Base-by-base conservation (phyloP, 2,329 filamentous ascomycete genomes). In the Aspergillus cejpii region DNA sequence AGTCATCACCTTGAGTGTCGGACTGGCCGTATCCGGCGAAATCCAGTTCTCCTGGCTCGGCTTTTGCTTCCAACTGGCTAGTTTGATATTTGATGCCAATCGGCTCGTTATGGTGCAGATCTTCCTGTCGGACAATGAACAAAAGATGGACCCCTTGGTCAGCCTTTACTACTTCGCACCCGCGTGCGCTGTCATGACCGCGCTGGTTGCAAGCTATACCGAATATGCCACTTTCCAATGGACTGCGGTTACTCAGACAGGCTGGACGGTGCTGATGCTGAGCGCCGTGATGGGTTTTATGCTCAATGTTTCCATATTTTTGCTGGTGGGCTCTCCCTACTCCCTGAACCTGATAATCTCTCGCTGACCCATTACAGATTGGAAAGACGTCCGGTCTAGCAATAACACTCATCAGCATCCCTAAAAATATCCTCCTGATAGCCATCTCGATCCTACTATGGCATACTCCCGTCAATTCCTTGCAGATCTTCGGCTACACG, bases 11-110 rank as follows among this genome's bases (percentile, higher is more conserved):
- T 72, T 94, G 38, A 90, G 91, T 73, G 89, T 96, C 58, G 76
- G 94, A 53, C 85, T 96, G 61, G 90, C 91, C 28, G 94, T 89
- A 1, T 79, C 92, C 50, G 91, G 90, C 56, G 91, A 96, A 74
- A 91, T 96, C 68, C 82, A 88, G 63, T 96, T 97, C 64, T 84
- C 65, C 47, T 51, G 66, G 39, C 51, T 76, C 14, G 80, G 80
- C 8, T 78, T 84, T 59, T 44, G 78, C 14, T 82, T 76, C 65
- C 86, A 91, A 68, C 61, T 83, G 39, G 82, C 75, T 41, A 85
- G 84, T 45, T 83, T 88, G 52, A 63, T 83, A 33, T 89, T 88
- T 58, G 87, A 92, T 69, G 85, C 86, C 26, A 74, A 85, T 48
- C 81, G 86, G 42, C 72, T 91, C 43, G 82, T 87, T 68, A 86